Conservation (phyloP, 1,139 yeast genomes). For the Scheffersomyces insectosa region DNA sequence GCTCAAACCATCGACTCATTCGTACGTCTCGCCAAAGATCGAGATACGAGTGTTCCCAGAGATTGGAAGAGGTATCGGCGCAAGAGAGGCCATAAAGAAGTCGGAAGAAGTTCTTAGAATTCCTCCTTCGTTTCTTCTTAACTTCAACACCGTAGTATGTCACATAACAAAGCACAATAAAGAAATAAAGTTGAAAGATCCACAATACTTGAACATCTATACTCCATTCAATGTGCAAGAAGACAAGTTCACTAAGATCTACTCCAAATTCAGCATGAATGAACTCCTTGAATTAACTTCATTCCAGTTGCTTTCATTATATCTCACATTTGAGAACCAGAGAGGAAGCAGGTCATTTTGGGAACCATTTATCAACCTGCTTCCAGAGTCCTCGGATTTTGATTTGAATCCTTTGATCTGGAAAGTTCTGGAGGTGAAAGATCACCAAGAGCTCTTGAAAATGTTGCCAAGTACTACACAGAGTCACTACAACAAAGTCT, state of each 20-base stretch:
- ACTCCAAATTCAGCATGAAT: constrained; percentile 25
- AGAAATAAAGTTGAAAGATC: constrained; percentile 17
- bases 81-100: constrained; percentile 30
- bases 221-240: constrained; percentile 16
- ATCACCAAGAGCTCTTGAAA: constrained; percentile 26
- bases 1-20: constrained; percentile 19
- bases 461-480: constrained; percentile 42
- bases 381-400: constrained; percentile 55
- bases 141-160: constrained; percentile 54
- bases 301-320: constrained; percentile 51
- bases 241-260: constrained; percentile 29
- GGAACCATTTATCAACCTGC: constrained; percentile 61
- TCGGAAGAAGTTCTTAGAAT: constrained; percentile 53
- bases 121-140: constrained; percentile 61
- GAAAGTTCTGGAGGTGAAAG: constrained; percentile 32
- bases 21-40: constrained; percentile 32
- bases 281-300: constrained; percentile 39
- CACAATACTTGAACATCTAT: constrained; percentile 21
- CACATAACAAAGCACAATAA: constrained; percentile 32
- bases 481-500: constrained; percentile 36
- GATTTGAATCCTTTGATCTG: constrained; percentile 52
- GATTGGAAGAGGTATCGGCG: constrained; percentile 68
- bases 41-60: constrained; percentile 25
- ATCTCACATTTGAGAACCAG: constrained; percentile 46
- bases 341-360: constrained; percentile 51